Base-by-base conservation (phyloP, 345 rosid species). In the Eutrema japonicum region DNA sequence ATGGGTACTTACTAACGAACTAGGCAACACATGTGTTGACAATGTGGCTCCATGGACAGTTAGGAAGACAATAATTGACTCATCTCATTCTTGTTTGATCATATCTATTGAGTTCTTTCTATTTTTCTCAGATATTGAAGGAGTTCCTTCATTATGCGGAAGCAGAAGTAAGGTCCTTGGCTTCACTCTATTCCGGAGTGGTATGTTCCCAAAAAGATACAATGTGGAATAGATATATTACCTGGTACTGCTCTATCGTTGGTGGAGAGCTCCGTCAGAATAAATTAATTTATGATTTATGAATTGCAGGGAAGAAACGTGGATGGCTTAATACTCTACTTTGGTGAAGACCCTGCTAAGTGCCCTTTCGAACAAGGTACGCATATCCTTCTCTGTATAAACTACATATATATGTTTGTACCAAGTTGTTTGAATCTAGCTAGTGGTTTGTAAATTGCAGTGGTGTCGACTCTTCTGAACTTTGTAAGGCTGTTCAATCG, bases 331-430 rank as follows among this genome's bases (percentile, higher is more conserved):
- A 90, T 92, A 77, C 85, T 91, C 76, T 94, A 94, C 74, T 94
- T 92, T 69, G 98, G 98, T 56, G 97, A 94, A 85, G 97, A 91
- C 83, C 98, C 98, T 40, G 88, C 93, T 40, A 89, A 90, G 30
- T 94, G 93, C 52, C 87, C 96, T 53, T 91, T 91, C 43, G 97
- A 94, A 77, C 98, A 94, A 88, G 98, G 96, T 94, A 70, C 27
- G 58, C 51, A 9, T 53, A 63, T 64, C 16, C 67, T 22, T 22
- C 26, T 22, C 26, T 22, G 26, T 22, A 22, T 22, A 22, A 22
- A 22, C 26, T 22, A 22, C 30, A 42, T 22, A 10, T 32, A 7
- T 43, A 42, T 61, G 41, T 11, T 13, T 22, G 16, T 16, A 30
- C 10, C 36, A 27, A 38, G 47, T 49, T 55, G 4, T 56, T 3